A percentile compares a stretch with the other conserved stretches of the same genome.
These are phyloP conservation scores for Verticillium longisporum DNA, from an alignment of 2,329 filamentous ascomycete genomes.

Conservation along the genomic window DNA sequence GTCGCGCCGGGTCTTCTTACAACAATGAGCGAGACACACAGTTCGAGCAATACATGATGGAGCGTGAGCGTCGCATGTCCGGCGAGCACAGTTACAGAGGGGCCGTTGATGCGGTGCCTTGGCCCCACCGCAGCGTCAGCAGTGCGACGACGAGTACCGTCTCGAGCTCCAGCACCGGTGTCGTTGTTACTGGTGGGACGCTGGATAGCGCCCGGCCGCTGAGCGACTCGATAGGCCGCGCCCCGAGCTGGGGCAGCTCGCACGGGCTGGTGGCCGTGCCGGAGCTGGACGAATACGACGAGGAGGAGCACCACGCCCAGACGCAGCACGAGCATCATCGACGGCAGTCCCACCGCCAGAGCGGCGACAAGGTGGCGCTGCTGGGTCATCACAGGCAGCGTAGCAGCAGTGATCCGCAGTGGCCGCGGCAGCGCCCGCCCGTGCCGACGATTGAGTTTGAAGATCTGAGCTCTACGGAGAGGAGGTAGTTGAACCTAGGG, in stretches of 20 bases:
- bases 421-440: background rate
- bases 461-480: background rate
- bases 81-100: conserved; percentile 25
- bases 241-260: conserved; percentile 28
- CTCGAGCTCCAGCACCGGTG: conserved; percentile 2
- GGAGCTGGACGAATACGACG: conserved; percentile 25
- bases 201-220: conserved; percentile 9
- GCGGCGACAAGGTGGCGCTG: conserved; percentile 21
- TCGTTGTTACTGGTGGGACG: conserved; percentile 14
- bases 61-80: conserved; percentile 23
- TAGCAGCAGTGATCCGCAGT: conserved; percentile 1
- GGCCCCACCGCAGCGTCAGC: conserved; percentile 16
- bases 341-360: conserved; percentile 6
- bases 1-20: conserved; percentile 10
- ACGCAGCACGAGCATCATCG: background rate
- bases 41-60: conserved; percentile 19
- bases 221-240: conserved; percentile 18
- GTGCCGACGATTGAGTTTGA: background rate
- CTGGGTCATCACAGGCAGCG: conserved; percentile 12
- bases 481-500: background rate
- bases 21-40: conserved; percentile 20
- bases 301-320: background rate
- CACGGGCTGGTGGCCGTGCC: conserved; percentile 29
- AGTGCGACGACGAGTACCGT: conserved; percentile 11
- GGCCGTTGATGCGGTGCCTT: background rate